These are phyloP conservation scores for Stachybotrys elegans DNA, from an alignment of 2,329 filamentous ascomycete genomes.

Conservation along the genomic window DNA sequence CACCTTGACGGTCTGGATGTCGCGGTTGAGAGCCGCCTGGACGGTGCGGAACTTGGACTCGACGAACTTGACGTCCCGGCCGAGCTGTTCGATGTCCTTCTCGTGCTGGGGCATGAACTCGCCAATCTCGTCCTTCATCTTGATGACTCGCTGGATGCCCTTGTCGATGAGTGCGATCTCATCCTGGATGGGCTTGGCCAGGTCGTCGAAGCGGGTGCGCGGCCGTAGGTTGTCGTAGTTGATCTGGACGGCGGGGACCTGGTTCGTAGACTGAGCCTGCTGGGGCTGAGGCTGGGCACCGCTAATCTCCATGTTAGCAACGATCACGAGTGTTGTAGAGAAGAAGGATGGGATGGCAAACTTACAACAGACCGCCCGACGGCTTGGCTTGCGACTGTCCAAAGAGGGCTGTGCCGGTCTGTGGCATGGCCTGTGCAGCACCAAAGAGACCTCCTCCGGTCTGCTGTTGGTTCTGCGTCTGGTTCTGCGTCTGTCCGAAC, in stretches of 20 bases:
- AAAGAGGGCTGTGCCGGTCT: constrained; percentile 21
- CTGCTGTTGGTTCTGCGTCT: constrained; percentile 13
- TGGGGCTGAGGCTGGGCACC: constrained; percentile 15
- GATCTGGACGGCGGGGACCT: constrained; percentile 69
- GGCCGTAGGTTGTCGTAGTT: constrained; percentile 74
- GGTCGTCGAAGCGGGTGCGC: constrained; percentile 88
- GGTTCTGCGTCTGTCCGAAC: constrained; percentile 13
- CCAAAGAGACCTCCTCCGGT: constrained; percentile 22
- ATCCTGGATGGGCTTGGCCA: constrained; percentile 74
- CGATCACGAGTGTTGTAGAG: too few species aligned
- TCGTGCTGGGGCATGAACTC: constrained; percentile 57
- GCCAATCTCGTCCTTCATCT: constrained; percentile 71
- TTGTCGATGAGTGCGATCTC: constrained; percentile 74
- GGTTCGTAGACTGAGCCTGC: constrained; percentile 34
- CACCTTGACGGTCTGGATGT: constrained; percentile 58
- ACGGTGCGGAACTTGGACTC: constrained; percentile 42
- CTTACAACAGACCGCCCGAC: constrained; percentile 27
- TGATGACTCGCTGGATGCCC: constrained; percentile 75
- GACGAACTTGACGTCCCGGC: constrained; percentile 43
- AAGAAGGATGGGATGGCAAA: background rate
- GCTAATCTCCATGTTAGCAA: constrained; percentile 11
- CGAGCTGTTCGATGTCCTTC: constrained; percentile 39
- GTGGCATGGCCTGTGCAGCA: constrained; percentile 12
- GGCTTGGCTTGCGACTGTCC: constrained; percentile 29
- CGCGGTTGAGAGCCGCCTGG: constrained; percentile 42